Evolutionary conservation across 805 yeast genomes (phyloP), one percentile per base, ranked within the genome.

Genomic region (Torulaspora maleeae): DNA sequence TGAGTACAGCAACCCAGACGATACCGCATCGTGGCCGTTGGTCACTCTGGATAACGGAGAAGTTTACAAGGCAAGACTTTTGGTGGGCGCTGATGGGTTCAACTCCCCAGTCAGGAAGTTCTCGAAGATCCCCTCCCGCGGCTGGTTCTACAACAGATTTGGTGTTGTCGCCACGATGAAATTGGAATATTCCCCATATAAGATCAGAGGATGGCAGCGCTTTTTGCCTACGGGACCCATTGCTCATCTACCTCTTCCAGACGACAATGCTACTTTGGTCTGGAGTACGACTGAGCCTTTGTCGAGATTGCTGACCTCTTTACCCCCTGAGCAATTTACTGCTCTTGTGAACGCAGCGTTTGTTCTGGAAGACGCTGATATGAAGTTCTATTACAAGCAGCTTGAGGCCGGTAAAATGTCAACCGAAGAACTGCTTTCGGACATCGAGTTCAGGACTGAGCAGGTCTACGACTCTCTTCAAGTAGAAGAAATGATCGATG

Each of bases 61-160:
- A 11, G 52, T 59, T 10, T 71, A 82, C 41, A 77, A 78, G 56
- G 76, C 95, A 0, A 73, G 96, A 44, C 71, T 90, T n/a, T 70
- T 90, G 16, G 79, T 93, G 12, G 99, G 99, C 7, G 95, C 96
- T 32, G 99, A 93, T 63, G 99, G 99, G 1, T 88, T 81, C 63
- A 87, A 89, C 63, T 89, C 97, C 1, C 96, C 97, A 0, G 98
- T 86, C 5, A 76, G 97, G 38, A 74, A 76, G 51, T 90, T 76
- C 59, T 83, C 97, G 0, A 80, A 78, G 1, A 89, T 93, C 44
- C 82, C 81, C 59, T 79, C 95, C 1, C 75, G 95, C 38, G 99
- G 99, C 12, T 93, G 98, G 98, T 78, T 77, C 40, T 93, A 93
- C 66, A 73, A 83, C 54, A 75, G 87, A 39, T 86, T 82, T 68